Evolutionary conservation across 768 basidiomycete species (phyloP), one percentile per base, ranked within the genome.

Genomic region (Auricularia heimuer): DNA sequence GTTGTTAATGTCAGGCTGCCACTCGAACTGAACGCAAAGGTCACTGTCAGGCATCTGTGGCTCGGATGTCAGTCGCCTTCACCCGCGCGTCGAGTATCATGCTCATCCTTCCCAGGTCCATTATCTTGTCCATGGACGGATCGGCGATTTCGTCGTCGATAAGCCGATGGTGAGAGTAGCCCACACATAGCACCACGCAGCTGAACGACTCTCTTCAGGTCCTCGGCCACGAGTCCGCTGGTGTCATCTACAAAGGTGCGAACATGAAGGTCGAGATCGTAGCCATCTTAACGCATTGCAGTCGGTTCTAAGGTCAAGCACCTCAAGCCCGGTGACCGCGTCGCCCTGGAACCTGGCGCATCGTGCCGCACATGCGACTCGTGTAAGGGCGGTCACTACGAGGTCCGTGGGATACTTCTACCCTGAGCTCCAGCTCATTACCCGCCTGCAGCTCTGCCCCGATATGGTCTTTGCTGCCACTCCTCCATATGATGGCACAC

Each of bases 171-270:
- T 88, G 70, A 33, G 71, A 65, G 8, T 51, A 29, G 29, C 29
- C 29, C 29, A 29, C 63, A 24, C 66, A 64, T 14, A 65, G 66
- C 2, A 65, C 56, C 4, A 21, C 29, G 51, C 39, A 61, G 47
- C 65, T 29, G n/a, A 54, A 44, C 54, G 8, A 35, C 65, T 58
- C 56, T 60, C 34, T 6, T 12, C 54, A 24, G 93, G 89, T 94
- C 61, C 86, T 98, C 54, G 96, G 96, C 21, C 96, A 98, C 72
- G 96, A 98, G 77, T 93, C 92, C 2, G 80, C 92, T 34, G 94
- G 93, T 11, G 76, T 93, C 61, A 76, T 97, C 62, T 78, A 77
- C 64, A 88, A 87, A 78, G 83, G 89, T 87, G 67, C 63, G 69
- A 47, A 12, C 45, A 37, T 18, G 12, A 24, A 37, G 6, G 21